A percentile compares a stretch with the other conserved stretches of the same genome.
Conservation (phyloP, 805 yeast genomes). For the Schizosaccharomyces cryophilus region DNA sequence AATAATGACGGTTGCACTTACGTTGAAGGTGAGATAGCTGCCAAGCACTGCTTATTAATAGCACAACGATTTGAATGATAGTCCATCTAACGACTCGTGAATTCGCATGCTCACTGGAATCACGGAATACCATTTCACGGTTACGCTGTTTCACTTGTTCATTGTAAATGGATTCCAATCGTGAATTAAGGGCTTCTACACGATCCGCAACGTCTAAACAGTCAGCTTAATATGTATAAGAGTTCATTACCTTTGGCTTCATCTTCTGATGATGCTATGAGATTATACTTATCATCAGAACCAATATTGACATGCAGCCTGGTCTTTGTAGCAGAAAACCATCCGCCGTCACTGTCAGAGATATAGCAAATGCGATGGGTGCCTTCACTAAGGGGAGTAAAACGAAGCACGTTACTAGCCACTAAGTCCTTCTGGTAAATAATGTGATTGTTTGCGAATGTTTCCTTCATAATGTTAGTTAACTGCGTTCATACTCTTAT, state of each 20-base stretch:
- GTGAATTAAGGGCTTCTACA: conserved; percentile 30
- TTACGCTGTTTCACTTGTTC: conserved; percentile 40
- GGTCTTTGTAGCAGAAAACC: conserved; percentile 42
- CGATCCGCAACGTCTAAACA: conserved; percentile 23
- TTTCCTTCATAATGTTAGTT: conserved; percentile 20
- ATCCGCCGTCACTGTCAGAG: conserved; percentile 24
- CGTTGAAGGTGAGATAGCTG: conserved; percentile 45
- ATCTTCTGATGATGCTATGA: conserved; percentile 15
- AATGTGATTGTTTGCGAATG: conserved; percentile 61
- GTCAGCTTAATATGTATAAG: conserved; percentile 9
- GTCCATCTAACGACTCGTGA: conserved; percentile 52
- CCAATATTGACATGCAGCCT: conserved; percentile 50
- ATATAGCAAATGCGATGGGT: conserved; percentile 67
- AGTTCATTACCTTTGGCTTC: background rate
- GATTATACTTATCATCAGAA: conserved; percentile 26
- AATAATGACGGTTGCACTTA: background rate
- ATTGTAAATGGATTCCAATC: conserved; percentile 30
- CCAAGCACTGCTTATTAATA: conserved; percentile 44
- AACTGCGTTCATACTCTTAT: background rate
- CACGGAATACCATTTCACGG: conserved; percentile 54
- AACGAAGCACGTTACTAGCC: conserved; percentile 44
- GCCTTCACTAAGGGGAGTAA: conserved; percentile 62
- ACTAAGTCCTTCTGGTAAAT: conserved; percentile 44
- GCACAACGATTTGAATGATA: conserved; percentile 39
- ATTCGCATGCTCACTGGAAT: conserved; percentile 55